Evolutionary conservation across 2,329 filamentous ascomycete species (phyloP).

Genomic region (Leptographium galeiforme): DNA sequence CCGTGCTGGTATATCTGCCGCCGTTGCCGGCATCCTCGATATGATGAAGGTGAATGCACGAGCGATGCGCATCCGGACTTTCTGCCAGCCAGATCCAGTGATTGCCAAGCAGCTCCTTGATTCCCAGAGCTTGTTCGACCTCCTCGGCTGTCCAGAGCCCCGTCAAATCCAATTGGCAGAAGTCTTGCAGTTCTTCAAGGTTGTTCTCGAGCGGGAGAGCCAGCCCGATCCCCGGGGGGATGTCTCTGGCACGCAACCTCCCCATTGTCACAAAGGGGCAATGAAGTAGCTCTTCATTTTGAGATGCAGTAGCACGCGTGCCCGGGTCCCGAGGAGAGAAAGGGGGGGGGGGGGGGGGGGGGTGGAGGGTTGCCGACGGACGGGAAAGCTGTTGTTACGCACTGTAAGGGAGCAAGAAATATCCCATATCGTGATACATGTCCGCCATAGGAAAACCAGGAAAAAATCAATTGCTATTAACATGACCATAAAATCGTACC

Average conservation of each 20-base stretch:
- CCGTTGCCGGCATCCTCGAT: conserved; percentile 34
- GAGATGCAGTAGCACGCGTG: too few species aligned
- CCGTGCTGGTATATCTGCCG: conserved; percentile 25
- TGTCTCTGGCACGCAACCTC: too few species aligned
- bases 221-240: too few species aligned
- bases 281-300: too few species aligned
- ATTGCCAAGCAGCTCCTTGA: conserved; percentile 45
- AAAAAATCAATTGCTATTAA: not conserved
- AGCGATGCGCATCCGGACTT: conserved; percentile 38
- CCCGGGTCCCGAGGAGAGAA: too few species aligned
- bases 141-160: conserved; percentile 30
- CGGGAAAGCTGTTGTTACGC: too few species aligned
- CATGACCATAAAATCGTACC: too few species aligned
- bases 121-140: conserved; percentile 33
- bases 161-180: conserved; percentile 34
- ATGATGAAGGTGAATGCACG: conserved; percentile 40
- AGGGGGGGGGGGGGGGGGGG: too few species aligned
- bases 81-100: conserved; percentile 44
- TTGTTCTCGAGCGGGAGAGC: conserved; percentile 33
- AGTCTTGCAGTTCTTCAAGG: conserved; percentile 40
- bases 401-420: too few species aligned
- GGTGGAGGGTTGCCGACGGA: too few species aligned
- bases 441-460: not conserved
- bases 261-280: too few species aligned
- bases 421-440: too few species aligned